Base-by-base conservation (phyloP, 768 basidiomycete species). In the Mrakia blollopis region DNA sequence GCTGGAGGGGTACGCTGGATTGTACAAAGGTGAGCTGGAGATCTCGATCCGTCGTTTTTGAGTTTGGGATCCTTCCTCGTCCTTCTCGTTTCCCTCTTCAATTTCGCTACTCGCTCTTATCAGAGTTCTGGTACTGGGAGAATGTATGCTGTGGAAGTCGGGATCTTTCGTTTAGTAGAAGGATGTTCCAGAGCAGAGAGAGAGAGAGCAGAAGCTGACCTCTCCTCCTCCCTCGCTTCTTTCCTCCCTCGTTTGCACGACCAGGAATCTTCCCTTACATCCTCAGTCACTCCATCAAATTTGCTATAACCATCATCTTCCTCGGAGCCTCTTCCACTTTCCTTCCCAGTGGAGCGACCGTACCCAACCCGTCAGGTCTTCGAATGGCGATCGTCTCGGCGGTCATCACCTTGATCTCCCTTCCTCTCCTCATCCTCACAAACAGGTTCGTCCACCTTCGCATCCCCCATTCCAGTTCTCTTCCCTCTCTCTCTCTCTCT, bases 1-100 rank as follows among this genome's bases (percentile, higher is more conserved):
- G 73, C 86, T 93, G 13, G 92, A 94, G 90, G 90, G 92, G 62
- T 88, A 86, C 86, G 81, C 85, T 54, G 92, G 92, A 44, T 83
- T 94, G 73, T 93, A 91, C 86, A 94, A 94, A 83, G 92, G 92
- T 72, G 32, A 54, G 54, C 13, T 35, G 23, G 30, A 9, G 57
- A 60, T n/a, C 60, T 61, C 60, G n/a, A 61, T n/a, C 60, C 16
- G 47, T 50, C 47, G 47, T 50, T 50, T 50, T 50, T 28, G n/a
- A 61, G n/a, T 16, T 47, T 28, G 25, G 39, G 25, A 13, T 44
- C 28, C 14, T 0, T 70, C 23, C n/a, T 28, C 60, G 47, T 50
- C 47, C 39, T 50, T 32, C 60, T 11, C 3, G 14, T n/a, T 16
- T 60, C 18, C 60, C 2, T 44, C 11, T 44, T 13, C 11, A 11